These are phyloP conservation scores for Ophiostoma ulmi DNA, from an alignment of 2,329 filamentous ascomycete species.

Conservation along the genomic window DNA sequence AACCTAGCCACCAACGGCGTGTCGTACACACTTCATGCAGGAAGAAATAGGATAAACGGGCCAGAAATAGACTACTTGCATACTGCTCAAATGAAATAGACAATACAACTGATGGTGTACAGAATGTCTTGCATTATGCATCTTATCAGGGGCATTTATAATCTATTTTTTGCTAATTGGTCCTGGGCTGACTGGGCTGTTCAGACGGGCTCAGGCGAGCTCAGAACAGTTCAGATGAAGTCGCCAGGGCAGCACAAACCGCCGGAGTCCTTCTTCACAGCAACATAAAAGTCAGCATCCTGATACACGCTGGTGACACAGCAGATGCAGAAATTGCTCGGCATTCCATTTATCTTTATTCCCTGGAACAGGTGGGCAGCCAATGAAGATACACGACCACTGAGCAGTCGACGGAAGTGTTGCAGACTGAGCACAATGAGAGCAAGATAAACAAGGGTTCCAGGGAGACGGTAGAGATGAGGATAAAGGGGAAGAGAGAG, in stretches of 20 bases:
- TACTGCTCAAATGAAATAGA: background rate
- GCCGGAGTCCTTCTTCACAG: background rate
- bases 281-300: background rate
- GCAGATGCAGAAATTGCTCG: background rate
- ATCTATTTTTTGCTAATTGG: background rate
- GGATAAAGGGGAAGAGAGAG: background rate
- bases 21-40: conserved; percentile 2
- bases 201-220: background rate
- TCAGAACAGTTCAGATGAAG: background rate
- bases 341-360: background rate
- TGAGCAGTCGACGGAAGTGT: background rate
- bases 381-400: background rate
- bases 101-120: background rate
- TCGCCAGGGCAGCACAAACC: conserved; percentile 3
- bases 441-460: background rate
- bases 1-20: conserved; percentile 3
- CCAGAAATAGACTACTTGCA: background rate
- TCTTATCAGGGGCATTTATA: background rate
- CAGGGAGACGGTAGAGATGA: conserved; percentile 6
- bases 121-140: conserved; percentile 1
- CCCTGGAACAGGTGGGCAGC: background rate
- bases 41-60: background rate
- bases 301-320: conserved; percentile 10
- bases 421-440: conserved; percentile 6
- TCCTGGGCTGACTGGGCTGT: background rate